Percentiles rank a stretch among this genome's conserved stretches.
Conservation (phyloP, 75 land plant species). For the Isoetes taiwanensis region DNA sequence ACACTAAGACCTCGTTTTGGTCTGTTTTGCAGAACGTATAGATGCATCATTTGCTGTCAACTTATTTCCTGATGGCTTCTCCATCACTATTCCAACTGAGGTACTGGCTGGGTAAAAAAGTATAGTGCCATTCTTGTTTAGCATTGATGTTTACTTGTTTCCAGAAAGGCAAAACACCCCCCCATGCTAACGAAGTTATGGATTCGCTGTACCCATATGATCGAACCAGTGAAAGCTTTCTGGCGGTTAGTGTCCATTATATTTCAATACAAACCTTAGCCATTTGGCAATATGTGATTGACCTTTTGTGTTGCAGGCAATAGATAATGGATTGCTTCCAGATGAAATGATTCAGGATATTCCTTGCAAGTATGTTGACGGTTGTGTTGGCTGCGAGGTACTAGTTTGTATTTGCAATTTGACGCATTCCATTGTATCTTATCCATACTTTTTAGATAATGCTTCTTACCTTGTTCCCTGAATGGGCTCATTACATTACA, state of each 20-base stretch:
- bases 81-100: conserved; percentile 77
- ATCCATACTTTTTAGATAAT: neutral
- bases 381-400: conserved; percentile 79
- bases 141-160: too few species aligned
- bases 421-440: neutral
- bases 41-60: conserved; percentile 80
- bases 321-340: conserved; percentile 78
- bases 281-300: neutral
- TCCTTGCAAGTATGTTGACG: conserved; percentile 71
- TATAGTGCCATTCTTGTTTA: too few species aligned
- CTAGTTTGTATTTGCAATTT: conserved; percentile 9
- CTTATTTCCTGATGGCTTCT: conserved; percentile 73
- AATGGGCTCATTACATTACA: neutral
- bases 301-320: conserved; percentile 37
- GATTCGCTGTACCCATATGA: conserved; percentile 71
- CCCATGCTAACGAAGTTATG: conserved; percentile 31
- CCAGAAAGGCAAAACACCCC: conserved; percentile 42
- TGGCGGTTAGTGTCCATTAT: conserved; percentile 41
- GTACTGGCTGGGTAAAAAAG: too few species aligned
- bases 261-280: neutral
- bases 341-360: conserved; percentile 72
- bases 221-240: conserved; percentile 53
- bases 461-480: neutral
- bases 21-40: conserved; percentile 34
- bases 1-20: neutral